Evolutionary conservation across 805 yeast species (phyloP).

Genomic region (Candida pseudoglaebosa): DNA sequence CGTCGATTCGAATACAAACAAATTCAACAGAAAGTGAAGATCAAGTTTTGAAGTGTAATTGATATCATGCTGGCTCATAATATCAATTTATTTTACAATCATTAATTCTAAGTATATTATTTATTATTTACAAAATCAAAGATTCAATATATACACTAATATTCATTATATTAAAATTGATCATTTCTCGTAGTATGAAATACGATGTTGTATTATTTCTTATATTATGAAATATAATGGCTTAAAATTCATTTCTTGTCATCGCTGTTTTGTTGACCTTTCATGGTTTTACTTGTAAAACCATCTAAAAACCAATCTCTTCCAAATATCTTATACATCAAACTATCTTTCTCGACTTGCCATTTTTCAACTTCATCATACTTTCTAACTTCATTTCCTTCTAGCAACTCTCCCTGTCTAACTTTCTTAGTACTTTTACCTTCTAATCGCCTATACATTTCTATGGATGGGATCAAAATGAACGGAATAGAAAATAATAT

Average conservation of each 20-base stretch:
- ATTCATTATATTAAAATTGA: no score
- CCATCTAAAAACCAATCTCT: slow-evolving; percentile 41
- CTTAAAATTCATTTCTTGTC: slow-evolving; percentile 1
- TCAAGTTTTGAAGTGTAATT: no score
- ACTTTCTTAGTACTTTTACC: slow-evolving; percentile 39
- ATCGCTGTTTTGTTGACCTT: slow-evolving; percentile 5
- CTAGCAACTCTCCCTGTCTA: slow-evolving; percentile 36
- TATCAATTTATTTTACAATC: no score
- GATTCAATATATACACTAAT: no score
- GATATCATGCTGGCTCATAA: no score
- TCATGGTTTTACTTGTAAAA: slow-evolving; percentile 40
- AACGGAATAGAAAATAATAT: slow-evolving; percentile 37
- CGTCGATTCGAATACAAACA: no score
- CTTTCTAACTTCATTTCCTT: slow-evolving; percentile 28
- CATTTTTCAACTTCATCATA: slow-evolving; percentile 39
- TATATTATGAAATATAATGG: no score
- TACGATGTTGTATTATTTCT: no score
- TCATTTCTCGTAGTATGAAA: no score
- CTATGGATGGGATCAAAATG: slow-evolving; percentile 29
- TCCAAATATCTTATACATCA: slow-evolving; percentile 37
- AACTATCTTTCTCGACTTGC: slow-evolving; percentile 33
- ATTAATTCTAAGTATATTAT: no score
- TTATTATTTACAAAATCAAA: no score
- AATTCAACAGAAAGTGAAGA: no score
- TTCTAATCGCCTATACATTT: slow-evolving; percentile 32